A percentile compares a stretch with the other conserved stretches of the same genome.
Conservation (phyloP, 2,329 filamentous ascomycete species). For the Alternaria ethzedia region DNA sequence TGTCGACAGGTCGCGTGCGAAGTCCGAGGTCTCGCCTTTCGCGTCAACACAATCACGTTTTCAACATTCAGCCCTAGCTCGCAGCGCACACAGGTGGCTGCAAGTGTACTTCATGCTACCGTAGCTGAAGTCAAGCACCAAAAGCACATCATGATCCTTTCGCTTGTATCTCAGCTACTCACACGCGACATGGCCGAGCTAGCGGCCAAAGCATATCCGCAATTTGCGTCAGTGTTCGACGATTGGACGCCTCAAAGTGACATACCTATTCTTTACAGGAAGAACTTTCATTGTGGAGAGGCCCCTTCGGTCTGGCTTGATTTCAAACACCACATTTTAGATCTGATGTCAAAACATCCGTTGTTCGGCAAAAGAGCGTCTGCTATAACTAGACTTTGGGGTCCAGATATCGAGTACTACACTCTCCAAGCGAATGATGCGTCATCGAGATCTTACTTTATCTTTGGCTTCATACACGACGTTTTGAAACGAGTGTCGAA, state of each 20-base stretch:
- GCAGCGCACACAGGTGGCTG: background rate
- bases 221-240: too few relatives aligned
- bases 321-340: too few relatives aligned
- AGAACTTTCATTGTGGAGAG: too few relatives aligned
- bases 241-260: fast-evolving
- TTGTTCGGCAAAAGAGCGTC: fast-evolving
- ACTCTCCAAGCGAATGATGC: fast-evolving
- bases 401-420: too few relatives aligned
- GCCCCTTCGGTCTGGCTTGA: too few relatives aligned
- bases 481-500: too few relatives aligned
- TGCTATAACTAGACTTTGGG: too few relatives aligned
- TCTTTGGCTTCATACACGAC: too few relatives aligned
- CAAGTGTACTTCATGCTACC: background rate
- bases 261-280: too few relatives aligned
- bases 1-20: background rate
- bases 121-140: fast-evolving
- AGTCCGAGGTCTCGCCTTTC: background rate
- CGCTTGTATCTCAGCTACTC: background rate
- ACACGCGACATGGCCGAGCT: background rate
- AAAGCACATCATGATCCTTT: background rate
- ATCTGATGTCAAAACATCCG: too few relatives aligned
- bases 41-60: background rate
- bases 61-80: background rate
- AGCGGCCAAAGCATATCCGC: too few relatives aligned
- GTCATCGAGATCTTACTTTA: too few relatives aligned